These are phyloP conservation scores for Primulina tabacum DNA, from an alignment of 257 asterid species.

Conservation along the genomic window DNA sequence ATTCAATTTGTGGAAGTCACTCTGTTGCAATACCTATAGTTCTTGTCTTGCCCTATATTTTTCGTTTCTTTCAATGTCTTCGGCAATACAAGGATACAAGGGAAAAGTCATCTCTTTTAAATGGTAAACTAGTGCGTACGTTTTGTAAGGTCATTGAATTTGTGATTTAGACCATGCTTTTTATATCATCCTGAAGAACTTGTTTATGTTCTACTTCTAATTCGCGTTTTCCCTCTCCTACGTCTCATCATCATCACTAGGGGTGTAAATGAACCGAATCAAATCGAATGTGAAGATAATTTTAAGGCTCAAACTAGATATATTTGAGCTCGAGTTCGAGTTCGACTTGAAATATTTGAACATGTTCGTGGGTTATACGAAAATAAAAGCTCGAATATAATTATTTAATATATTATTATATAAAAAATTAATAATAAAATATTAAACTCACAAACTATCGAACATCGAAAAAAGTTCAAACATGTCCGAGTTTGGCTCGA, in stretches of 20 bases:
- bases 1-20: slow-evolving; percentile 98
- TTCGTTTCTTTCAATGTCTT: slow-evolving; percentile 95
- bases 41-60: slow-evolving; percentile 90
- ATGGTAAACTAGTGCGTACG: slow-evolving; percentile 50
- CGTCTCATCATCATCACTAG: neutral
- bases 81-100: slow-evolving; percentile 88
- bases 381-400: no score
- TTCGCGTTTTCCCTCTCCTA: neutral
- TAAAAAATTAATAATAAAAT: no score
- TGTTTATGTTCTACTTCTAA: neutral
- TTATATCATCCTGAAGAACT: neutral
- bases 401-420: no score
- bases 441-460: no score
- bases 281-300: no score
- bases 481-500: no score
- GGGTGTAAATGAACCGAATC: no score
- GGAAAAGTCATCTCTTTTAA: slow-evolving; percentile 76
- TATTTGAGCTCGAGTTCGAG: no score
- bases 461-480: no score
- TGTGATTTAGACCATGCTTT: neutral
- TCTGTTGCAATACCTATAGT: slow-evolving; percentile 84
- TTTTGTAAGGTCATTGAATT: slow-evolving; percentile 9
- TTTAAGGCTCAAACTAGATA: no score
- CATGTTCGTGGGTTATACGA: no score
- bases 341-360: no score